Conservation (phyloP, 768 basidiomycete species). For the Pisolithus tinctorius region DNA sequence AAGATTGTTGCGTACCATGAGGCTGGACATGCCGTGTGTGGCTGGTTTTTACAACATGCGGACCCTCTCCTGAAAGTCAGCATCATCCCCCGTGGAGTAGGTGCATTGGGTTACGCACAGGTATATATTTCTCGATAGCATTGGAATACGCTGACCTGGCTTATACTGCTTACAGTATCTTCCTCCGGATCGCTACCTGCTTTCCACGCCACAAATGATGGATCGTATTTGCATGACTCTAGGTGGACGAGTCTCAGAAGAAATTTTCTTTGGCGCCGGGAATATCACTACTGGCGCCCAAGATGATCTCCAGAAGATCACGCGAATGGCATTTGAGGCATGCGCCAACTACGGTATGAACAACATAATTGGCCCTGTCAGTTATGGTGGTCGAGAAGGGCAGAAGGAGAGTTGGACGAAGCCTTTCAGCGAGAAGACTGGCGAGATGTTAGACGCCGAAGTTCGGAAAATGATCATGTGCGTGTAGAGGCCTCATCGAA, state of each 20-base stretch:
- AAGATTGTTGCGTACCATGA: conserved; percentile 98
- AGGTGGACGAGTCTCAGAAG: conserved; percentile 95
- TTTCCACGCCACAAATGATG: conserved; percentile 89
- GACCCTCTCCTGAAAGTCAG: conserved; percentile 96
- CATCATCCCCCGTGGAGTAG: conserved; percentile 95
- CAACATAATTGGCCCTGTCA: conserved; percentile 87
- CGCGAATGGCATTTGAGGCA: conserved; percentile 94
- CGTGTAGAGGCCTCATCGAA: conserved; percentile 12
- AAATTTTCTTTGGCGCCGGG: conserved; percentile 89
- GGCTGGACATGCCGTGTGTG: conserved; percentile 96
- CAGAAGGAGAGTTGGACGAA: conserved; percentile 89
- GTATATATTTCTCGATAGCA: conserved; percentile 31
- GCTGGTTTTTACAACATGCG: conserved; percentile 97
- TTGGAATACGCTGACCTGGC: conserved; percentile 6
- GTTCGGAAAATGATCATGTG: conserved; percentile 95
- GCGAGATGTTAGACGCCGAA: conserved; percentile 84
- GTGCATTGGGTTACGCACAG: conserved; percentile 94
- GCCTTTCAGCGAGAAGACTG: conserved; percentile 97
- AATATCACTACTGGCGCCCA: conserved; percentile 98
- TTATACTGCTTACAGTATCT: conserved; percentile 54
- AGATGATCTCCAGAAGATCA: conserved; percentile 97
- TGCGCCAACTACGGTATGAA: conserved; percentile 98
- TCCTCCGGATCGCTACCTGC: conserved; percentile 91
- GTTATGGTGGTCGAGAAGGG: conserved; percentile 85
- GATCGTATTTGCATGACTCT: conserved; percentile 99